Evolutionary conservation across 192 early-diverging fungal genomes (phyloP), one percentile per base, ranked within the genome.

Genomic region (Podila minutissima): DNA sequence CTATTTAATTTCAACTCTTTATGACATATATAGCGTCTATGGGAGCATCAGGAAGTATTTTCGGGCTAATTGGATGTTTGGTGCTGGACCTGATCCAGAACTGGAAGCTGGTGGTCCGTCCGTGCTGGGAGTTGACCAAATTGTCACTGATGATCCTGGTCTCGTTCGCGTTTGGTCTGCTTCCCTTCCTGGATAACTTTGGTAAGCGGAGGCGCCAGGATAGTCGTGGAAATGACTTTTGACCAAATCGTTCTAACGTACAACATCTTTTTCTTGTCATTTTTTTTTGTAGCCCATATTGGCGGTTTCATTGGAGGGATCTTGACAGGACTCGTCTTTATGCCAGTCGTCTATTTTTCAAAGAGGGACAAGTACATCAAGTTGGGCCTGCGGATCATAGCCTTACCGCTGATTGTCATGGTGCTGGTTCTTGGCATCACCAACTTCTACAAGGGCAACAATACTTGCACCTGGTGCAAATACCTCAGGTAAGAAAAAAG

Each of bases 101-200:
- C 79, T 95, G 95, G 95, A 83, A 74, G 10, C 61, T 91, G 12
- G 86, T 95, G 58, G 64, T 82, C 10, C 74, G 89, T 26, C 94
- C 94, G 17, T 85, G 83, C 65, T 83, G 86, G 69, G 93, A 97
- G 68, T 81, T 96, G 15, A 10, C 15, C 31, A 31, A 81, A 72
- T 81, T 96, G 29, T 37, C 89, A 2, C 48, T 93, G 22, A 83
- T 89, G 55, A 92, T 92, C 31, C 3, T 91, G 3, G 49, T 95
- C 35, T 91, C 92, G 5, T 86, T 97, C 64, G 83, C 87, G 11
- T 72, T 96, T 22, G 95, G 95, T 0, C 85, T 92, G 41, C 75
- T 97, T 6, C 94, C 95, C 2, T 89, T 84, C 75, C 72, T 95
- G 26, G 95, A 96, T 81, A 96, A 96, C 77, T 94, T 94, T 81